phyloP scores from a whole-genome alignment of 306 rosid genomes.

The Hippophae gyantsensis region DNA sequence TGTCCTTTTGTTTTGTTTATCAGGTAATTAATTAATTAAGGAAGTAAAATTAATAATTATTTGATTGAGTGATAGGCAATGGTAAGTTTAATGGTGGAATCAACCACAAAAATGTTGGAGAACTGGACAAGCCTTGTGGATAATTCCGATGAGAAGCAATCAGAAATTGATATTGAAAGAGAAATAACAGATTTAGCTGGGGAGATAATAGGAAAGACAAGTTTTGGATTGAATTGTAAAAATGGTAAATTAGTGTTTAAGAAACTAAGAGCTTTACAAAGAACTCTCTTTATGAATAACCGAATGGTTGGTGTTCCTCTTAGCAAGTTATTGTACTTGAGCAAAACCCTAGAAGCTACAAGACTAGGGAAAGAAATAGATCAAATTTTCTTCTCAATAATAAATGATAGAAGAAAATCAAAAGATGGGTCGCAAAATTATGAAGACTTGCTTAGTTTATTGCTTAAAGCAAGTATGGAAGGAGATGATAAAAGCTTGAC shows the following conservation, averaged over 20 bases:
- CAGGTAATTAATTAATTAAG: background rate
- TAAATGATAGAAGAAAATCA: slow-evolving; percentile 26
- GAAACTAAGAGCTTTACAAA: slow-evolving; percentile 51
- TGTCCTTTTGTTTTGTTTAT: too few species aligned
- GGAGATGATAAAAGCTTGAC: slow-evolving; percentile 30
- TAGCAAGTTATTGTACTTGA: slow-evolving; percentile 32
- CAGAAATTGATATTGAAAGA: slow-evolving; percentile 50
- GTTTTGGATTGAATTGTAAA: slow-evolving; percentile 52
- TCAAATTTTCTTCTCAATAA: slow-evolving; percentile 26
- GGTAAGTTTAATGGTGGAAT: slow-evolving; percentile 50
- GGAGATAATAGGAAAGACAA: slow-evolving; percentile 69
- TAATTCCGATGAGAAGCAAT: slow-evolving; percentile 25
- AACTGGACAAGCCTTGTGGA: slow-evolving; percentile 38
- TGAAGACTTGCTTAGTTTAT: slow-evolving; percentile 41
- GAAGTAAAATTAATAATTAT: slow-evolving; percentile 10
- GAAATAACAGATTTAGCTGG: slow-evolving; percentile 53
- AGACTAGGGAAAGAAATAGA: slow-evolving; percentile 66
- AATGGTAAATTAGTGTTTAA: slow-evolving; percentile 36
- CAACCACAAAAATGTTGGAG: slow-evolving; percentile 53
- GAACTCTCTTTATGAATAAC: slow-evolving; percentile 47
- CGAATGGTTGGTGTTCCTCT: slow-evolving; percentile 78
- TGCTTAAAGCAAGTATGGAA: slow-evolving; percentile 34
- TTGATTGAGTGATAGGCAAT: slow-evolving; percentile 37
- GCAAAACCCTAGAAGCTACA: slow-evolving; percentile 42
- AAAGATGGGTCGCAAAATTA: slow-evolving; percentile 7